Conservation (phyloP, 2,329 filamentous ascomycete genomes). For the Epichloe uncinata region DNA sequence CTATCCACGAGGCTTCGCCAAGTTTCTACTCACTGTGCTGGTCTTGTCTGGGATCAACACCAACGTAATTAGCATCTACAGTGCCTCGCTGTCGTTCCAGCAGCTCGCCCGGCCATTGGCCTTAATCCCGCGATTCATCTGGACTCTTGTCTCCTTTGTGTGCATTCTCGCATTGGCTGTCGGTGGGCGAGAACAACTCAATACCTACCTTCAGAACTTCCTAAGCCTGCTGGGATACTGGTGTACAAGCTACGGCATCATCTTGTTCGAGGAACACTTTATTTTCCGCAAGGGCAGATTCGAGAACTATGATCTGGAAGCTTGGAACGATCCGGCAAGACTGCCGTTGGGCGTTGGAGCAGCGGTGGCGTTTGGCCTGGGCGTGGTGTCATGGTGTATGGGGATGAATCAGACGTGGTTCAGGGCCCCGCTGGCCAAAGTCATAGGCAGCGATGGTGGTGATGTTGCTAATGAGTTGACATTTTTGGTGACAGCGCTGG, state of each 20-base stretch:
- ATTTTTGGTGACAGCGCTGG: slow-evolving; percentile 30
- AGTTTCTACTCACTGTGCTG: slow-evolving; percentile 25
- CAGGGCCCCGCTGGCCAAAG: slow-evolving; percentile 38
- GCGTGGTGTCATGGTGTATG: slow-evolving; percentile 34
- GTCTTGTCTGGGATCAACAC: slow-evolving; percentile 25
- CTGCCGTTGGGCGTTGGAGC: slow-evolving; percentile 30
- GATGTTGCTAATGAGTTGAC: slow-evolving; percentile 32
- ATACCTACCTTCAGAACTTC: slow-evolving; percentile 30
- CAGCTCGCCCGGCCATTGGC: slow-evolving; percentile 22
- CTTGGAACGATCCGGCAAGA: slow-evolving; percentile 30
- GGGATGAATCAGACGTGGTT: slow-evolving; percentile 45
- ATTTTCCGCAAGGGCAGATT: slow-evolving; percentile 28
- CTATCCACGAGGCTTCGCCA: slow-evolving; percentile 31
- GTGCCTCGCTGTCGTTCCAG: slow-evolving; percentile 26
- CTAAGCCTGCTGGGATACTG: slow-evolving; percentile 32
- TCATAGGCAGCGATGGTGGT: slow-evolving; percentile 45
- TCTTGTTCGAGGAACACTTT: slow-evolving; percentile 28
- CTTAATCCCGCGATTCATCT: slow-evolving; percentile 27
- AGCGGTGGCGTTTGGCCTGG: slow-evolving; percentile 26
- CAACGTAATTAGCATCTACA: slow-evolving; percentile 25
- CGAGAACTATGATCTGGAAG: slow-evolving; percentile 25
- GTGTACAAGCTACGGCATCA: slow-evolving; percentile 27
- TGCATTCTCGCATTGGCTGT: slow-evolving; percentile 29
- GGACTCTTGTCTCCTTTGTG: slow-evolving; percentile 24
- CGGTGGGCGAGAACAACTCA: slow-evolving; percentile 25